Evolutionary conservation across 148 eudicot species (phyloP), one percentile per base, ranked within the genome.

Genomic region (Gaultheria prostrata): DNA sequence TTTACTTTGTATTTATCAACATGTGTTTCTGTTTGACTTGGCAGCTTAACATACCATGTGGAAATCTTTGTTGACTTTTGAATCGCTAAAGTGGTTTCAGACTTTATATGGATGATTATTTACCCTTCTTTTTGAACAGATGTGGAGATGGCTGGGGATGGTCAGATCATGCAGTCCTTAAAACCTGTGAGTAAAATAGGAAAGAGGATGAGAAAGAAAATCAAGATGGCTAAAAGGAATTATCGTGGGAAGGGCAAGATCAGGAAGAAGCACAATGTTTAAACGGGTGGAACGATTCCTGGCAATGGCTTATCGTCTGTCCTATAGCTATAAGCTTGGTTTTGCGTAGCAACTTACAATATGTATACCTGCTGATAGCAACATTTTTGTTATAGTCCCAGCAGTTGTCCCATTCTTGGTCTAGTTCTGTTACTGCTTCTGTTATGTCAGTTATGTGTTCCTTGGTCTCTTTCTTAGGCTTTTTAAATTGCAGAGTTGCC

Each of bases 131-230:
- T 56, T 76, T 82, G 51, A 50, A 51, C 90, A 92, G 95, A 94
- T 86, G 85, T 94, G 69, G 95, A 92, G 84, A 92, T 89, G 94
- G 87, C 72, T 24, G 91, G 84, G 12, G 82, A 83, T 10, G 87
- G 71, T 77, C 87, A 87, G 84, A 85, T 63, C 81, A 56, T 21
- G 21, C 89, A 61, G 48, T 80, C 77, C 73, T 86, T 95, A 69
- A 95, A 92, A 88, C 94, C 98, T 76, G 63, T 79, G n/a, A 87
- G 90, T 48, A 85, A 85, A 73, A 86, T 92, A n/a, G 94, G 97
- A 28, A 95, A 91, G 89, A 95, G 89, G 86, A 56, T 91, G 92
- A 95, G 89, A 73, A 95, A 91, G 98, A 95, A 92, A 85, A 78
- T 95, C 71, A 89, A 92, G 88, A 51, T 95, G 56, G 95, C 86